These are phyloP conservation scores for Dalbergia cochinchinensis DNA, from an alignment of 306 rosid genomes.

Conservation along the genomic window DNA sequence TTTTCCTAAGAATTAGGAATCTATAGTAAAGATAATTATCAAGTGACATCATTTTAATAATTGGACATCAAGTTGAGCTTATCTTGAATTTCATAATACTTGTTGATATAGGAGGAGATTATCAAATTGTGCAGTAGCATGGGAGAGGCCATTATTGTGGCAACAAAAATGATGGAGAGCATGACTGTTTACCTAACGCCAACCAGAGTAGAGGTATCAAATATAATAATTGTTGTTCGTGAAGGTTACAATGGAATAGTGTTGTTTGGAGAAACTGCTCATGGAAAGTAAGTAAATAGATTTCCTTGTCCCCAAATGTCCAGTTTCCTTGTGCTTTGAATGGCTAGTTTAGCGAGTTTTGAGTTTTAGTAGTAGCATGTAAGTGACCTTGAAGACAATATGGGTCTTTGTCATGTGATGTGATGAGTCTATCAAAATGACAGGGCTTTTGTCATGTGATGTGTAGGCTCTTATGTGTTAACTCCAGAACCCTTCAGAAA, in stretches of 20 bases:
- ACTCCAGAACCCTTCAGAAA: no score
- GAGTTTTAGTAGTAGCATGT: slow-evolving; percentile 20
- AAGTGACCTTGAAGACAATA: background rate
- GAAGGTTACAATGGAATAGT: slow-evolving; percentile 96
- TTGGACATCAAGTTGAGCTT: slow-evolving; percentile 30
- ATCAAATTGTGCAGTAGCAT: slow-evolving; percentile 89
- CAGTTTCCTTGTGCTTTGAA: background rate
- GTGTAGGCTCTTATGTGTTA: no score
- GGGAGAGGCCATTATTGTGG: slow-evolving; percentile 99
- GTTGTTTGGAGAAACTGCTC: slow-evolving; percentile 99
- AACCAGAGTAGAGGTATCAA: slow-evolving; percentile 97
- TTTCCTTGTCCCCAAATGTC: background rate
- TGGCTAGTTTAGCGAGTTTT: background rate
- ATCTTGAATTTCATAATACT: slow-evolving; percentile 36
- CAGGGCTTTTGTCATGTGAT: no score
- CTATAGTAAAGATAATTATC: background rate
- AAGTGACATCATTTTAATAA: background rate
- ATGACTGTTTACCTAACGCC: slow-evolving; percentile 99
- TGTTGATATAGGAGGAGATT: slow-evolving; percentile 81
- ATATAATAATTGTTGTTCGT: slow-evolving; percentile 97
- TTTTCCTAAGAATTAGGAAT: background rate
- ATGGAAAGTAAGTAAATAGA: slow-evolving; percentile 82
- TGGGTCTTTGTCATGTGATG: background rate
- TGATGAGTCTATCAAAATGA: background rate
- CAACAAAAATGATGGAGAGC: slow-evolving; percentile 99